These are phyloP conservation scores for Mortierella sp. DNA, from an alignment of 371 early-diverging fungal species.

Conservation along the genomic window DNA sequence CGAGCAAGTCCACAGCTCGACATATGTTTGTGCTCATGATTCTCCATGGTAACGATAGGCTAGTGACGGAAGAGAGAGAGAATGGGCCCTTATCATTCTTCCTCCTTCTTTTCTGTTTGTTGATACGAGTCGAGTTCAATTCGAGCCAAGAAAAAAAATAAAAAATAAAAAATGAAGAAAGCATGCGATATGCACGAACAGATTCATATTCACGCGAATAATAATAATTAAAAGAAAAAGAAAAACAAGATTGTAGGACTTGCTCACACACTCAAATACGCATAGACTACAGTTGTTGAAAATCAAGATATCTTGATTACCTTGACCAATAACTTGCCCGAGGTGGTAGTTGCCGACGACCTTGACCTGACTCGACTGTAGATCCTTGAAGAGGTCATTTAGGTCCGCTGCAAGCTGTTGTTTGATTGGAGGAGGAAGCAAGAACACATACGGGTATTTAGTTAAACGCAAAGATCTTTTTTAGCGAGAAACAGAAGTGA, in stretches of 20 bases:
- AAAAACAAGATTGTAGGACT: no score
- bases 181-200: background rate
- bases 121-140: no score
- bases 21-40: slow-evolving; percentile 28
- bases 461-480: no score
- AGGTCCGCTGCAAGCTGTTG: slow-evolving; percentile 63
- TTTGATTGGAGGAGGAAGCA: background rate
- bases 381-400: slow-evolving; percentile 63
- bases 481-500: no score
- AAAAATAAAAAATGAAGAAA: no score
- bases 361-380: slow-evolving; percentile 60
- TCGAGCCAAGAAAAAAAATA: background rate
- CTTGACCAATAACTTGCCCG: slow-evolving; percentile 61
- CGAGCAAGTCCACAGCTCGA: background rate
- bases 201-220: background rate
- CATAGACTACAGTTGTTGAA: no score
- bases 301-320: slow-evolving; percentile 7
- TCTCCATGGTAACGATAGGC: background rate
- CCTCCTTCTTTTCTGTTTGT: no score
- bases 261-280: background rate
- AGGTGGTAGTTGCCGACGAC: slow-evolving; percentile 64
- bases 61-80: background rate
- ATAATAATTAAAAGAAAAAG: background rate
- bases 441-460: background rate
- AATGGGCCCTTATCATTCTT: background rate